Evolutionary conservation across 305 asterid species (phyloP), one percentile per base, ranked within the genome.

Genomic region (Fraxinus platypoda): DNA sequence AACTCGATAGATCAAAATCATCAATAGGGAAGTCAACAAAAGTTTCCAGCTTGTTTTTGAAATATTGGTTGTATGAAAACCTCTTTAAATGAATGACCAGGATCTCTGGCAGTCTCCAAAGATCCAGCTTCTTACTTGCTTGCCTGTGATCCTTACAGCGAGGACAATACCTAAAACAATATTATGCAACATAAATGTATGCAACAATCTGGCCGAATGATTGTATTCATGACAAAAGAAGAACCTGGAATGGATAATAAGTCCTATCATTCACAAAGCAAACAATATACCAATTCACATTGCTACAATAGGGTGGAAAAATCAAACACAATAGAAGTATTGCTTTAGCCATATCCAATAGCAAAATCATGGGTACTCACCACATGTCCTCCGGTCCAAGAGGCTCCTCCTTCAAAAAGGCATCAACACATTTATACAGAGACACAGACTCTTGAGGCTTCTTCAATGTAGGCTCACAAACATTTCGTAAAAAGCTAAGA

Each of bases 311-410:
- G 62, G 21, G 75, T 31, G 68, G 76, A 52, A 52, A 52, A 52
- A 49, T 78, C 7, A 57, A 75, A 81, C 62, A 17, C 28, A 68
- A 72, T 9, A 30, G 49, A 57, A n/a, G 23, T 26, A 23, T 26
- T 66, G 74, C 7, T 43, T 38, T 25, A 78, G 76, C n/a, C 77
- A 76, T 41, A 78, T 2, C 84, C 41, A 83, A 75, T 26, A 64
- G 4, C 62, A 81, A 68, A 41, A 31, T 78, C 68, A 73, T 23
- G 80, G 85, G 75, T 62, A 81, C 74, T 30, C 85, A 94, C 98
- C 98, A 91, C 97, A 88, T 91, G 83, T 93, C 93, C 37, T 94
- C 97, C 5, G 97, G 97, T 83, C 97, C 98, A 76, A 94, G 93
- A 82, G 97, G 94, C 86, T 94, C 97, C 91, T 94, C 97, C 86